These are phyloP conservation scores for Lipomyces kockii DNA, from an alignment of 805 yeast species.

Conservation along the genomic window DNA sequence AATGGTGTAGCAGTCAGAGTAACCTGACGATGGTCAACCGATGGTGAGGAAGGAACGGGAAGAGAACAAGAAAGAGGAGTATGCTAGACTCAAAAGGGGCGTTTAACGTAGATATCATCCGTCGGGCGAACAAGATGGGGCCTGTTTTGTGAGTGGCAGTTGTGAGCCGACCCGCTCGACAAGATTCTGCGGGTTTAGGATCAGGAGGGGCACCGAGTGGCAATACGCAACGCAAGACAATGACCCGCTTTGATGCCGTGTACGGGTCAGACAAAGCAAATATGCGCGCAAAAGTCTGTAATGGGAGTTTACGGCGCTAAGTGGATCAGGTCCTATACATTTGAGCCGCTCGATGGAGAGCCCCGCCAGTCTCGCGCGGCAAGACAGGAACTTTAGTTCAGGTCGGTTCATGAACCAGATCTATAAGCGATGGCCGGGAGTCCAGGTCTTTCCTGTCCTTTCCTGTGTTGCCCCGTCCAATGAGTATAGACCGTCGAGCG, in stretches of 20 bases:
- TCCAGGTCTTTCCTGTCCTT: background rate
- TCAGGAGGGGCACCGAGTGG: background rate
- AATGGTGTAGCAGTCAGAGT: background rate
- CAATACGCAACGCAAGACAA: background rate
- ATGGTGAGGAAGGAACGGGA: background rate
- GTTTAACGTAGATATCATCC: background rate
- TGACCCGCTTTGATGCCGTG: background rate
- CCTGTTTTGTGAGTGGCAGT: background rate
- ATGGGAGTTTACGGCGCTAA: background rate
- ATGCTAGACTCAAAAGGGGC: background rate
- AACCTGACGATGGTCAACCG: background rate
- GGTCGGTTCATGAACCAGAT: background rate
- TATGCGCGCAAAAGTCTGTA: background rate
- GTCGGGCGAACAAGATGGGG: background rate
- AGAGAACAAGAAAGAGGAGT: background rate
- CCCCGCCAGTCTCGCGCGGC: no score
- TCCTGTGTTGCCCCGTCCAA: no score
- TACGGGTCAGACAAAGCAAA: background rate
- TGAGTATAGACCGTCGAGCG: background rate
- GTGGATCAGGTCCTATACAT: background rate
- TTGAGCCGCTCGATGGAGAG: background rate
- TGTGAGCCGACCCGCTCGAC: no score
- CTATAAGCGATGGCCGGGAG: background rate
- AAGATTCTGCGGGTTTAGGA: background rate
- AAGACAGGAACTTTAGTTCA: no score